phyloP scores from a whole-genome alignment of 1,139 yeast genomes.

The Yamadazyma trypodendri region DNA sequence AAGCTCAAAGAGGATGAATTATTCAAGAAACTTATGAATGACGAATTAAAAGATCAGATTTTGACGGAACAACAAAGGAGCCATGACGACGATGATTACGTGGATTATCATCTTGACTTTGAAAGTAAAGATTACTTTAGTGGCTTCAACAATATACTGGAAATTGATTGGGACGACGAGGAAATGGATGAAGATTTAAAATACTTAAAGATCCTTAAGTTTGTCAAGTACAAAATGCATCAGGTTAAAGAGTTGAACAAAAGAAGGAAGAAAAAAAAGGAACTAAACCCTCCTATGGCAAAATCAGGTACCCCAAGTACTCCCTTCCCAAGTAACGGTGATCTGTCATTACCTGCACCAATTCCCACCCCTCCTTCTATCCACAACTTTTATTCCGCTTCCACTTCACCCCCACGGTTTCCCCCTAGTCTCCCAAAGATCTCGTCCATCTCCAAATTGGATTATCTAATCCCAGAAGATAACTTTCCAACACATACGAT shows the following conservation, averaged over 20 bases:
- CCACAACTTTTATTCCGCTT: slow-evolving; percentile 9
- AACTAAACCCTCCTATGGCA: background rate
- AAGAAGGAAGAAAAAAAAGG: slow-evolving; percentile 5
- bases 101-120: slow-evolving; percentile 16
- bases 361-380: slow-evolving; percentile 8
- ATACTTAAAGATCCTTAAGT: slow-evolving; percentile 43
- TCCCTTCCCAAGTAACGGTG: background rate
- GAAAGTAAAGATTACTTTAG: slow-evolving; percentile 11
- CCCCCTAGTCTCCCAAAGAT: slow-evolving; percentile 19
- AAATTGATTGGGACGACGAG: slow-evolving; percentile 52
- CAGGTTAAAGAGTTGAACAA: slow-evolving; percentile 14
- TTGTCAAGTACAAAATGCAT: slow-evolving; percentile 37
- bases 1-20: slow-evolving; percentile 36
- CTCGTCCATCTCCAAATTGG: slow-evolving; percentile 30
- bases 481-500: slow-evolving; percentile 21
- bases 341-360: background rate
- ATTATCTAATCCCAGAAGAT: slow-evolving; percentile 30
- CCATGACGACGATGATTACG: slow-evolving; percentile 33
- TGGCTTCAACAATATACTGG: slow-evolving; percentile 18
- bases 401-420: slow-evolving; percentile 7
- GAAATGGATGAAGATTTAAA: slow-evolving; percentile 51
- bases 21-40: slow-evolving; percentile 40
- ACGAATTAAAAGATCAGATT: slow-evolving; percentile 41
- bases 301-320: no score
- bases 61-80: slow-evolving; percentile 30